Conservation (phyloP, 140 eudicot species). For the Ambrosia hybrid region DNA sequence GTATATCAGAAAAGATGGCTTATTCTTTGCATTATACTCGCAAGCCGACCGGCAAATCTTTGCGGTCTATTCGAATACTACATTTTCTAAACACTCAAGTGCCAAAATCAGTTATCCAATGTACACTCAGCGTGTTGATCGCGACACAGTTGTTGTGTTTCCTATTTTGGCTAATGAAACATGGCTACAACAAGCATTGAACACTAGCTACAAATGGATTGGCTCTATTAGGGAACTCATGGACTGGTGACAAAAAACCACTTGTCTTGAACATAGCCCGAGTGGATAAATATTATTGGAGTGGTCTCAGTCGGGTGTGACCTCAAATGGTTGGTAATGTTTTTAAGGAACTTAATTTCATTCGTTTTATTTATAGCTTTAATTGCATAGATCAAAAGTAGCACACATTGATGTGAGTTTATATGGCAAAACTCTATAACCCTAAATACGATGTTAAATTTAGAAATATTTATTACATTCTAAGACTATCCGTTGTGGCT, state of each 20-base stretch:
- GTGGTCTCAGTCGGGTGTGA: slow-evolving; percentile 46
- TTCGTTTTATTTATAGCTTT: background rate
- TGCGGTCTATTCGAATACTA: slow-evolving; percentile 52
- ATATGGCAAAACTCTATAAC: too few relatives aligned
- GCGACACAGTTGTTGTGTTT: slow-evolving; percentile 28
- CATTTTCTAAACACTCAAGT: slow-evolving; percentile 18
- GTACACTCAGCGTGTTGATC: slow-evolving; percentile 51
- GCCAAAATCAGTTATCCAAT: slow-evolving; percentile 16
- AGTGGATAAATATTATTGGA: slow-evolving; percentile 40
- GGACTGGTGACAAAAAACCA: slow-evolving; percentile 23
- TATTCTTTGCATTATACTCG: slow-evolving; percentile 44
- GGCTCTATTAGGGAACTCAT: slow-evolving; percentile 38
- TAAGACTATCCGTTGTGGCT: too few relatives aligned
- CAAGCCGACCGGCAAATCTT: slow-evolving; percentile 21
- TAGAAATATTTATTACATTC: too few relatives aligned
- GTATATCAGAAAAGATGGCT: slow-evolving; percentile 47
- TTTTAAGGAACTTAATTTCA: background rate
- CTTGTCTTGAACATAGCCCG: slow-evolving; percentile 37
- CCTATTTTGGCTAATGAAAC: slow-evolving; percentile 30
- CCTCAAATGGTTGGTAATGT: slow-evolving; percentile 25
- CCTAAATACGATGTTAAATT: too few relatives aligned
- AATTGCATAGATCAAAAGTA: background rate
- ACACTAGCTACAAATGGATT: slow-evolving; percentile 26
- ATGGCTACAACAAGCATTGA: background rate
- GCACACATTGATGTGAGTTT: background rate